phyloP scores from a whole-genome alignment of 1,284 basidiomycete species.

The Puccinia coronata region DNA sequence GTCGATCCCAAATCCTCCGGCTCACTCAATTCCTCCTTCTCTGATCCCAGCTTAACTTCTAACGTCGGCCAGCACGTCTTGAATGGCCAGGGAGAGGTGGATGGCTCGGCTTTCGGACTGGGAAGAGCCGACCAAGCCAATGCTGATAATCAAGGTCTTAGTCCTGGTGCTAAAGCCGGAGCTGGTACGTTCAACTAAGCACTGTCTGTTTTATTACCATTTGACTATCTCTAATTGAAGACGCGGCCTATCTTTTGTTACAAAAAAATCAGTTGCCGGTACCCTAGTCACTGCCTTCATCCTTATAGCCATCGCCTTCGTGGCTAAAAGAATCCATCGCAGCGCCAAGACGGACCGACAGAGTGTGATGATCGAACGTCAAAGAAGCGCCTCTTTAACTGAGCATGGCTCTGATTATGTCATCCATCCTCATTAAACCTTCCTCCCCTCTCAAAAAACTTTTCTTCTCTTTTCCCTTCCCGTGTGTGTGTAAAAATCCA shows the following conservation, averaged over 20 bases:
- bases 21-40: not conserved
- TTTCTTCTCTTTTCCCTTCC: not conserved
- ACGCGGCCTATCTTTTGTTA: too few relatives aligned
- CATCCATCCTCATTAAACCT: not conserved
- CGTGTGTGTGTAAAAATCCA: not conserved
- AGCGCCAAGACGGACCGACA: not conserved
- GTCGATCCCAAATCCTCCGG: not conserved
- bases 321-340: not conserved
- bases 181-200: slow-evolving; percentile 13
- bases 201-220: not conserved
- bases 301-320: not conserved
- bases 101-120: slow-evolving; percentile 14
- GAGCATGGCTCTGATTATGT: not conserved
- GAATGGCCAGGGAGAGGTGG: slow-evolving; percentile 9
- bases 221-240: not conserved
- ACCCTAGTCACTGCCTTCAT: slow-evolving; percentile 2
- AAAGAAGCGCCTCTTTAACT: not conserved
- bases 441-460: not conserved
- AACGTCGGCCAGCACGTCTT: slow-evolving; percentile 27
- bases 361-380: not conserved
- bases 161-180: slow-evolving; percentile 25
- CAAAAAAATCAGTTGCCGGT: slow-evolving; percentile 1
- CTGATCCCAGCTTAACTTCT: not conserved
- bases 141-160: not conserved
- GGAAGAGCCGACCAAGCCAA: not conserved